phyloP scores from a whole-genome alignment of 257 asterid genomes.

The Solanum etuberosum region DNA sequence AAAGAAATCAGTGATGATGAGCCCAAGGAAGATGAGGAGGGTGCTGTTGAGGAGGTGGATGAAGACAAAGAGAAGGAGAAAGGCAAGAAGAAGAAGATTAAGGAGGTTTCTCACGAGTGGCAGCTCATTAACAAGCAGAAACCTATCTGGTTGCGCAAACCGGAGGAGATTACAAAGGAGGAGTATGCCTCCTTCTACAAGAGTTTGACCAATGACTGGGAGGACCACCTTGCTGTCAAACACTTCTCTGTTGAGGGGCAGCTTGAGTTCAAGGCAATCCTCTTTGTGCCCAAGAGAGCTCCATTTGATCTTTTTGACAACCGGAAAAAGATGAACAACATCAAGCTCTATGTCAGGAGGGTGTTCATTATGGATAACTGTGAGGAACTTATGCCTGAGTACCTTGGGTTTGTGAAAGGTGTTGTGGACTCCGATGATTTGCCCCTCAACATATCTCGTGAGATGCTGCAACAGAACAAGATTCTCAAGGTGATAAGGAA shows the following conservation, averaged over 20 bases:
- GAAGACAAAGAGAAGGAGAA: conserved; percentile 59
- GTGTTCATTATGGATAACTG: conserved; percentile 80
- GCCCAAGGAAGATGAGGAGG: conserved; percentile 61
- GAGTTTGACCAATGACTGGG: conserved; percentile 84
- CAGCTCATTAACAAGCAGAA: conserved; percentile 63
- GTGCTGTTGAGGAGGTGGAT: conserved; percentile 57
- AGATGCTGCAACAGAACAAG: conserved; percentile 71
- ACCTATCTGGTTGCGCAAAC: conserved; percentile 77
- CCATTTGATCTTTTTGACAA: conserved; percentile 72
- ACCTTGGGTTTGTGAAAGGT: conserved; percentile 68
- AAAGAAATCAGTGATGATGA: conserved; percentile 73
- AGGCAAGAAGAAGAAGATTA: conserved; percentile 70
- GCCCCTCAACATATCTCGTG: conserved; percentile 78
- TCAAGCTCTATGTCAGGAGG: conserved; percentile 63
- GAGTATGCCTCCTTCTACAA: conserved; percentile 76
- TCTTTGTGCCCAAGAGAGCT: conserved; percentile 73
- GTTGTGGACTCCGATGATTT: conserved; percentile 73
- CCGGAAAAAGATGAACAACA: conserved; percentile 67
- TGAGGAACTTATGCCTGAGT: conserved; percentile 68
- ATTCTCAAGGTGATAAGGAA: conserved; percentile 66
- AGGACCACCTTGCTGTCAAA: conserved; percentile 75
- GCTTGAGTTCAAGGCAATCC: conserved; percentile 72
- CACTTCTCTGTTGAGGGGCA: conserved; percentile 86
- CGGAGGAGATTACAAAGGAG: conserved; percentile 71
- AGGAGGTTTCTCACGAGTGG: conserved; percentile 80